Evolutionary conservation across 441 rosid species (phyloP).

Genomic region (Populus tomentosa): DNA sequence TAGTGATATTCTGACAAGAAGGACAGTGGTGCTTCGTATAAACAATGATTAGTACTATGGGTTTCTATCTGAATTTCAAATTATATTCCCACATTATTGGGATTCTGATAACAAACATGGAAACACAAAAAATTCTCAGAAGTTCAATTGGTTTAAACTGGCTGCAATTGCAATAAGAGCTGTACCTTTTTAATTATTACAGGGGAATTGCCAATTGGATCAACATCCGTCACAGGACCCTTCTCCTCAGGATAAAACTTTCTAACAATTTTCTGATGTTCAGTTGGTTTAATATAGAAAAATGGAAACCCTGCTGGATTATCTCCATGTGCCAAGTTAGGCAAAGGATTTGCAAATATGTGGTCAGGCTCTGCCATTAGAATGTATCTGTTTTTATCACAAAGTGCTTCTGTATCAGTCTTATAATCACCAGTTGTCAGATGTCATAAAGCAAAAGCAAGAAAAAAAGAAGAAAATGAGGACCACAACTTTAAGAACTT

Average conservation of each 20-base stretch:
- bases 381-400: slow-evolving; percentile 49
- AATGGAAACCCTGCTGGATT: slow-evolving; percentile 70
- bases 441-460: not conserved
- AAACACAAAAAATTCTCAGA: not conserved
- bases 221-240: slow-evolving; percentile 61
- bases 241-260: slow-evolving; percentile 65
- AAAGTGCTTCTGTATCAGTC: slow-evolving; percentile 6
- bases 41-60: not conserved
- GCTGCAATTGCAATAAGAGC: not conserved
- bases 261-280: slow-evolving; percentile 44
- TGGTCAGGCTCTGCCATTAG: slow-evolving; percentile 91
- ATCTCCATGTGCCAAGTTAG: slow-evolving; percentile 56
- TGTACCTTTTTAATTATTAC: slow-evolving; percentile 65
- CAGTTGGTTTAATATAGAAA: slow-evolving; percentile 66
- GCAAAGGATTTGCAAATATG: slow-evolving; percentile 62
- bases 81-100: not conserved
- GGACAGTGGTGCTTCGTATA: not conserved
- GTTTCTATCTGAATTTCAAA: not conserved
- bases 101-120: slow-evolving; percentile 1
- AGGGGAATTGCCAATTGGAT: slow-evolving; percentile 85
- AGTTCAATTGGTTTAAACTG: not conserved
- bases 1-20: not conserved
- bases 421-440: slow-evolving; percentile 14
- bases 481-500: slow-evolving; percentile 17
- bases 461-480: not conserved